Conservation (phyloP, 2,329 filamentous ascomycete species). For the Sarocladium brachiariae region DNA sequence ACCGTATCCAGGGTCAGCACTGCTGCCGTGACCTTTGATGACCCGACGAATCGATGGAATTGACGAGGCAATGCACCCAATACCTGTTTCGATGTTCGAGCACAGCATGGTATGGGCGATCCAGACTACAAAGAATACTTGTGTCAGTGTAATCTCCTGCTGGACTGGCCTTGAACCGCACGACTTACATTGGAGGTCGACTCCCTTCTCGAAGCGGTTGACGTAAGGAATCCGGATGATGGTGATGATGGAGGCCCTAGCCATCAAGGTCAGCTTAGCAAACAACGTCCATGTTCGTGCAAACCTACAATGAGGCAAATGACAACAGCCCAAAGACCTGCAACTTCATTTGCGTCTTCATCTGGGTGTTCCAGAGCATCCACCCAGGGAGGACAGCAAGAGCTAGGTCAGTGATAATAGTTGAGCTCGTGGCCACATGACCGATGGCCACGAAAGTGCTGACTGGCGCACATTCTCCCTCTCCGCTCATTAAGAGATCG, state of each 20-base stretch:
- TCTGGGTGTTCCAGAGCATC: conserved; percentile 26
- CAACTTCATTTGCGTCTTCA: conserved; percentile 18
- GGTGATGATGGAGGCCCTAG: conserved; percentile 7
- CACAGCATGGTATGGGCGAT: conserved; percentile 7
- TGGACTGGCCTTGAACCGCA: neutral
- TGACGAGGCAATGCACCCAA: conserved; percentile 8
- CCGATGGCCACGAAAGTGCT: conserved; percentile 14
- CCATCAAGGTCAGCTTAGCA: neutral
- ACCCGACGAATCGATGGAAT: conserved; percentile 7
- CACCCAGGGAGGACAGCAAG: conserved; percentile 24
- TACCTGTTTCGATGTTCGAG: conserved; percentile 8
- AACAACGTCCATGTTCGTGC: neutral
- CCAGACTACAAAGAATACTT: neutral
- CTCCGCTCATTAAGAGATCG: conserved; percentile 14
- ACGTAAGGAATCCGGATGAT: conserved; percentile 5
- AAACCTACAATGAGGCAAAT: conserved; percentile 12
- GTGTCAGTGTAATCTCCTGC: neutral
- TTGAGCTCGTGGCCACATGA: conserved; percentile 18
- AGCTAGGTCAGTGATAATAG: conserved; percentile 26
- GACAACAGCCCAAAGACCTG: conserved; percentile 15
- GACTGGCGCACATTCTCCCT: conserved; percentile 18
- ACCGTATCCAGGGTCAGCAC: neutral
- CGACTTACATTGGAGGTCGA: conserved; percentile 7
- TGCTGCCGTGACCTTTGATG: neutral
- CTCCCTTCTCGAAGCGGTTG: neutral